Evolutionary conservation across 768 basidiomycete species (phyloP).

Genomic region (Amanita rubescens): DNA sequence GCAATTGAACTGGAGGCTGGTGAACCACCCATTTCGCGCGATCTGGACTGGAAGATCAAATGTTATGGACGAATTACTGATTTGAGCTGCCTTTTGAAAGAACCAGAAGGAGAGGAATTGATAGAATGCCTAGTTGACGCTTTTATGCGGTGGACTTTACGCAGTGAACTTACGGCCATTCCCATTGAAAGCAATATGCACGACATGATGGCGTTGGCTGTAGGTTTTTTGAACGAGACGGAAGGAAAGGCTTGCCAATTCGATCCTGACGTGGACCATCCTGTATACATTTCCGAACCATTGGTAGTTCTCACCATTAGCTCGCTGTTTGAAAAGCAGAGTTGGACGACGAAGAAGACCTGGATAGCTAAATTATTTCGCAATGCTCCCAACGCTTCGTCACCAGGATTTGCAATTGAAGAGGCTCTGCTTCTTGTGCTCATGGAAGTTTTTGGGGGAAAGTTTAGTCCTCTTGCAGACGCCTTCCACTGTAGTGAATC

Average conservation of each 20-base stretch:
- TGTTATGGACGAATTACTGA: neutral
- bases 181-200: neutral
- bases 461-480: neutral
- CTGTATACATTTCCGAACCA: slow-evolving; percentile 13
- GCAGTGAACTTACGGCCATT: neutral
- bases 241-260: neutral
- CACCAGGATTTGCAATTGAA: neutral
- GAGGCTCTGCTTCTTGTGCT: slow-evolving; percentile 2
- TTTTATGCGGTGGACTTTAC: neutral
- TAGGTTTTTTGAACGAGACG: neutral
- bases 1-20: neutral
- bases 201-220: neutral
- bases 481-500: slow-evolving; percentile 2
- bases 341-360: slow-evolving; percentile 2
- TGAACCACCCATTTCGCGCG: too few species aligned
- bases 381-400: slow-evolving; percentile 1
- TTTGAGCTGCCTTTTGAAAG: neutral
- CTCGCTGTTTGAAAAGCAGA: slow-evolving; percentile 6
- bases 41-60: too few species aligned
- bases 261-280: neutral
- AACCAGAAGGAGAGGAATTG: neutral
- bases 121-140: neutral
- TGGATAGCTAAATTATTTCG: slow-evolving; percentile 1
- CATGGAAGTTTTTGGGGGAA: slow-evolving; percentile 6
- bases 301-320: slow-evolving; percentile 13